Evolutionary conservation across 208 protist species (phyloP), one percentile per base, ranked within the genome.

Genomic region (Eutreptiella sp.): DNA sequence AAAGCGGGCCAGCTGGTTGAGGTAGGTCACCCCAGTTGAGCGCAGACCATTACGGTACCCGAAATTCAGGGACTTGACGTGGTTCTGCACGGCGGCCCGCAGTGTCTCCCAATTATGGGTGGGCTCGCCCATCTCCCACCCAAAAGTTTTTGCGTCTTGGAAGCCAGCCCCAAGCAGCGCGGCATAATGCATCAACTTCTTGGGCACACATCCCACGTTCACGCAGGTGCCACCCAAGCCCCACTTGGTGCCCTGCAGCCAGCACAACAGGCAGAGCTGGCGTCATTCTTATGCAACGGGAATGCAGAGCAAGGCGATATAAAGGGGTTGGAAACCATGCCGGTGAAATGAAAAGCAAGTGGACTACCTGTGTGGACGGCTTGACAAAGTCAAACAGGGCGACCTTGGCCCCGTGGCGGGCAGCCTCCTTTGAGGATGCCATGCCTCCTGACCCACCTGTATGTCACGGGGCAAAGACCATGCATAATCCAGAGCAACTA

Each of bases 141-240:
- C 82, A 42, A 53, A 75, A 3, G 41, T 0, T n/a, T n/a, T n/a
- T 23, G 54, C 9, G n/a, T n/a, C n/a, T n/a, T n/a, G n/a, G n/a
- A n/a, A n/a, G n/a, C n/a, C n/a, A n/a, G n/a, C n/a, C n/a, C n/a
- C n/a, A 9, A 66, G 60, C 1, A 84, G 42, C 9, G 75, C 70
- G 2, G 80, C 73, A 11, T 62, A 46, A 53, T 89, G 84, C 79
- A 87, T 87, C 9, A 89, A 58, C 53, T 88, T 89, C 64, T 90
- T 90, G 9, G 84, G 84, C 19, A 90, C 84, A 53, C 84, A 90
- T 9, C 84, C 84, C 19, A 89, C 84, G 62, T 89, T 88, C 0
- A 88, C 80, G 48, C 80, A 84, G 2, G 68, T 81, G 27, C 81
- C 80, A 48, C 83, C 81, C 0, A 88, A 39, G 11, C 79, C 80